Conservation (phyloP, 2,329 filamentous ascomycete genomes). For the Acrocalymma vagum region DNA sequence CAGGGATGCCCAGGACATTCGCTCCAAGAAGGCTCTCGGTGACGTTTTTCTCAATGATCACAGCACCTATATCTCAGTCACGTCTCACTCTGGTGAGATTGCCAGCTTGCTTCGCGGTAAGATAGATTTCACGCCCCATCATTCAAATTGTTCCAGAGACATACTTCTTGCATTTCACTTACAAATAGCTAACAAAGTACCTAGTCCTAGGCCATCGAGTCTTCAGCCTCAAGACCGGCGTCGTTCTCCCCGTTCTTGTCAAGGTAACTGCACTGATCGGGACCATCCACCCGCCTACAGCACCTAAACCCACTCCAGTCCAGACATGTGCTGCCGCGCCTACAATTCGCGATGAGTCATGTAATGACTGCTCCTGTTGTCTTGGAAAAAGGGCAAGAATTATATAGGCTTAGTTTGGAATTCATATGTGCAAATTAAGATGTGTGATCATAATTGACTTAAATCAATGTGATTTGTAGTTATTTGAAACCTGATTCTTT, state of each 20-base stretch:
- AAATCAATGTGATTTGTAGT: too few relatives aligned
- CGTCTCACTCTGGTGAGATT: conserved; percentile 68
- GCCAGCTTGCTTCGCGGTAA: conserved; percentile 58
- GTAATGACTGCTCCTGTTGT: conserved; percentile 49
- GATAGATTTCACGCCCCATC: neutral
- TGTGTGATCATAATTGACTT: too few relatives aligned
- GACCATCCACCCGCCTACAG: conserved; percentile 38
- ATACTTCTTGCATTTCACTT: too few relatives aligned
- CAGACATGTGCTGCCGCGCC: conserved; percentile 40
- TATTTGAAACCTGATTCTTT: too few relatives aligned
- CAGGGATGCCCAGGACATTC: conserved; percentile 58
- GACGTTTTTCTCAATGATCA: conserved; percentile 61
- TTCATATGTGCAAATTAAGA: too few relatives aligned
- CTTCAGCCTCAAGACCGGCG: conserved; percentile 71
- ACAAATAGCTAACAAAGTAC: conserved; percentile 6
- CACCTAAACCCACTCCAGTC: conserved; percentile 30
- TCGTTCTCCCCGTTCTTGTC: conserved; percentile 73
- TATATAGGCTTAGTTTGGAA: too few relatives aligned
- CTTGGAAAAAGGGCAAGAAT: too few relatives aligned
- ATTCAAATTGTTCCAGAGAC: neutral
- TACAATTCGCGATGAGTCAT: conserved; percentile 36
- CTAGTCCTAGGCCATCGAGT: conserved; percentile 66
- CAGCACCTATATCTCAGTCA: conserved; percentile 61
- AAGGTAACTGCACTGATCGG: conserved; percentile 60
- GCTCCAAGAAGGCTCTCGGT: conserved; percentile 56